Base-by-base conservation (phyloP, 2,329 filamentous ascomycete species). In the Didymella segeticola region DNA sequence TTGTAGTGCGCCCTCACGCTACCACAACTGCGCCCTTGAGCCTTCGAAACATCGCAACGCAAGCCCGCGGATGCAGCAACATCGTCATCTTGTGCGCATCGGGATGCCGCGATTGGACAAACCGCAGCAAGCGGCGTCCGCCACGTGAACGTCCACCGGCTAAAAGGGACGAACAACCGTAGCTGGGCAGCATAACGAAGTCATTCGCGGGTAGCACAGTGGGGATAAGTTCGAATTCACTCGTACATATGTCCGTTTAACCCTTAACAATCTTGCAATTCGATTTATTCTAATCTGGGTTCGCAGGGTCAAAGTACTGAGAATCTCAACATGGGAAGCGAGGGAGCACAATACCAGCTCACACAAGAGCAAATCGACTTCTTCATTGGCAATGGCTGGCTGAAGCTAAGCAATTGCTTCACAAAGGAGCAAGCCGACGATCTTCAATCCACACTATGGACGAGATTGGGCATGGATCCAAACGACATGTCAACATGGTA, bases 401-500 rank as follows among this genome's bases (percentile, higher is more conserved):
- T 86, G 19, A 82, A 82, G 39, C 68, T 86, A 12, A 73, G 75
- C 1, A 67, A 77, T 23, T 86, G 83, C 73, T 84, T 84, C 64
- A 77, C 79, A 0, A 68, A 66, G 15, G 75, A 78, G 46, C 77
- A 80, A 58, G 79, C 81, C 1, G 75, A 76, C 2, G 74, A 79
- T 34, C 79, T 81, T 58, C 80, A 79, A 3, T 64, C 71, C 10
- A 77, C 76, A 15, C 63, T 89, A 29, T 90, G 87, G 87, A 83
- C 82, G 0, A 80, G 87, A 9, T 79, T 90, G 5, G 86, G 85
- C 22, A 86, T 88, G 80, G 81, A 83, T 38, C 81, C 86, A 0
- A 78, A 79, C 3, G 85, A 90, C 72, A 84, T 83, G 67, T 78
- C 79, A 2, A 90, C 87, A 26, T 90, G 88, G 87, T 72, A 60